Evolutionary conservation across 306 rosid genomes (phyloP), one percentile per base, ranked within the genome.

Genomic region (Lablab purpureus): DNA sequence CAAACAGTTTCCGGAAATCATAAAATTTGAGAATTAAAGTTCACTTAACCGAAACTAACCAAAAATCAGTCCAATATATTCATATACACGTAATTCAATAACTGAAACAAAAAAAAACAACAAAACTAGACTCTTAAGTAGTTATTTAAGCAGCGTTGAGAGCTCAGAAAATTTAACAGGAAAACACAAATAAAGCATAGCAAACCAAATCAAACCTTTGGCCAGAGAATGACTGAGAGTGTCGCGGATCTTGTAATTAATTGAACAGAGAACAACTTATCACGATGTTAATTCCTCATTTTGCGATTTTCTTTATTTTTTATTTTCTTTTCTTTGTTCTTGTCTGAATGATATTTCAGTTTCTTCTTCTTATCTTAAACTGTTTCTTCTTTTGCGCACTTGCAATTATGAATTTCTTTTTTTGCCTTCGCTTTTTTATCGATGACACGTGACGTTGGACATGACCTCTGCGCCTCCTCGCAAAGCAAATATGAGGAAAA

Each of bases 371-470:
- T 55, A 55, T 55, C 76, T 17, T 55, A 67, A 21, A 67, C 19
- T 43, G 34, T 32, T n/a, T 30, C 18, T 18, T 10, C 36, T 4
- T 64, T 50, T 19, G 30, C 5, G 12, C 28, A 66, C 37, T 36
- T 66, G 43, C 17, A 64, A 14, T 40, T n/a, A 49, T 54, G 41
- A 10, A 4, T 25, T 14, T 76, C 64, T 82, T 56, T 51, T 49
- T 49, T 12, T 23, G 63, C 1, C 32, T 65, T 14, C 2, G 5
- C 54, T 40, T 28, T 17, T 28, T 25, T 30, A 9, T 34, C 49
- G 15, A 43, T 15, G 58, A 65, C 76, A 83, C 72, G 80, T 83
- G 80, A 78, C 45, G 43, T 51, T n/a, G 63, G 75, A 73, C 54
- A 65, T 72, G 0, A 17, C 5, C 43, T 49, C 6, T 11, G 49